These are phyloP conservation scores for Neurospora intermedia DNA, from an alignment of 495 filamentous ascomycete species.

Conservation along the genomic window DNA sequence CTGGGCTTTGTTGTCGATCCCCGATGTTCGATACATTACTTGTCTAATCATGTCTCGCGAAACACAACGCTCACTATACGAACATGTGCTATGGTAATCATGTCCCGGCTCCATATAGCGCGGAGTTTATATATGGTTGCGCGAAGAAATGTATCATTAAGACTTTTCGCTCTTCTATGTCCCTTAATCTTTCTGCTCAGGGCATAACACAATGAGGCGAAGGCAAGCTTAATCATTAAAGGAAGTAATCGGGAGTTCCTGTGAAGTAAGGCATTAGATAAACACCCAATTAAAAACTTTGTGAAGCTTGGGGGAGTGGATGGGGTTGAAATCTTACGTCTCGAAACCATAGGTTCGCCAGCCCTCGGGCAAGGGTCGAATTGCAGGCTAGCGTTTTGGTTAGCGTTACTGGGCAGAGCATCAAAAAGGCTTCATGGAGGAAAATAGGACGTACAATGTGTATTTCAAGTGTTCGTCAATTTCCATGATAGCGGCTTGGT, in stretches of 20 bases:
- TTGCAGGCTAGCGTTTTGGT: constrained; percentile 62
- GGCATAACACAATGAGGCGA: constrained; percentile 2
- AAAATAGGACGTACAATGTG: constrained; percentile 73
- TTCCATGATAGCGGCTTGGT: constrained; percentile 99
- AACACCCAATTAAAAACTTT: not conserved
- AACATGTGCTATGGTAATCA: not conserved
- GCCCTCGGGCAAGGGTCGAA: constrained; percentile 97
- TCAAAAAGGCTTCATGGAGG: not conserved
- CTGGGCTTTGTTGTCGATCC: not conserved
- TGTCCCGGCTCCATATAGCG: not conserved
- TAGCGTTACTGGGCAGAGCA: constrained; percentile 6
- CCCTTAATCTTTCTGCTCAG: not conserved
- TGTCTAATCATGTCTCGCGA: not conserved
- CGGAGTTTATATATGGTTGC: not conserved
- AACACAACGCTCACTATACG: not conserved
- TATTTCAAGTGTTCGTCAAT: constrained; percentile 99
- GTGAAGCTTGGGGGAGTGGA: not conserved
- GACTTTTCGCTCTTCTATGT: not conserved
- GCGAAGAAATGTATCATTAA: constrained; percentile 1
- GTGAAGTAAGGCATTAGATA: not conserved
- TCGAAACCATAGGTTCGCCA: constrained; percentile 97
- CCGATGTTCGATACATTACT: not conserved
- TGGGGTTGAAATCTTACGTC: constrained; percentile 44
- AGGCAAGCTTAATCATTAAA: constrained; percentile 9
- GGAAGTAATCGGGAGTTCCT: constrained; percentile 20